A percentile compares a stretch with the other conserved stretches of the same genome.
Evolutionary conservation across 768 basidiomycete species (phyloP).

Genomic region (Russula foetens): DNA sequence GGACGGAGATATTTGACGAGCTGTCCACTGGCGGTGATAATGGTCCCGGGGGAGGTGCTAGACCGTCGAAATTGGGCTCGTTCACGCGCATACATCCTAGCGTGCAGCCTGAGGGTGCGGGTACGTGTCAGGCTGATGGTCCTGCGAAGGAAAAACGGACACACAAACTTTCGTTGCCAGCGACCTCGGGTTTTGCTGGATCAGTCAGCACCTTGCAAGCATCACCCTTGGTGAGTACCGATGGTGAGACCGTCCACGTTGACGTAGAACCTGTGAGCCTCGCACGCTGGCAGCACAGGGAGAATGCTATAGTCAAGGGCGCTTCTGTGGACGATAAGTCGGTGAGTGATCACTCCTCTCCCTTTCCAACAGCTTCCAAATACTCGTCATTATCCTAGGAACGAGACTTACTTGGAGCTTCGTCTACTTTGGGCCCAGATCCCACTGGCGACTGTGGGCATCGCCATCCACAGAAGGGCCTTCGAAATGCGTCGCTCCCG

Average conservation of each 20-base stretch:
- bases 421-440: background rate
- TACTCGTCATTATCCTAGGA: background rate
- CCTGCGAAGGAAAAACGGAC: background rate
- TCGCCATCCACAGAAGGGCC: background rate
- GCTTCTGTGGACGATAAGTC: background rate
- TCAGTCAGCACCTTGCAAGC: background rate
- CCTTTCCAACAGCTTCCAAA: background rate
- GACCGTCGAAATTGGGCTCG: background rate
- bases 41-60: background rate
- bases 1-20: slow-evolving; percentile 13
- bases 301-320: background rate
- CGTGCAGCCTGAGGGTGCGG: background rate
- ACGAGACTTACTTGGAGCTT: background rate
- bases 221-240: background rate
- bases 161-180: too few relatives aligned
- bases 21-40: background rate
- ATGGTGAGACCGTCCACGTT: background rate
- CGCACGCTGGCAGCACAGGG: slow-evolving; percentile 5
- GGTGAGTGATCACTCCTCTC: background rate
- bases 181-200: background rate
- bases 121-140: background rate
- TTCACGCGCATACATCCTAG: background rate
- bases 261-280: background rate
- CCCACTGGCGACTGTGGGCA: background rate
- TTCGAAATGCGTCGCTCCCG: background rate